A percentile compares a stretch with the other conserved stretches of the same genome.
Conservation (phyloP, 169 alveolate species). For the Ophryocystis elektroscirrha region DNA sequence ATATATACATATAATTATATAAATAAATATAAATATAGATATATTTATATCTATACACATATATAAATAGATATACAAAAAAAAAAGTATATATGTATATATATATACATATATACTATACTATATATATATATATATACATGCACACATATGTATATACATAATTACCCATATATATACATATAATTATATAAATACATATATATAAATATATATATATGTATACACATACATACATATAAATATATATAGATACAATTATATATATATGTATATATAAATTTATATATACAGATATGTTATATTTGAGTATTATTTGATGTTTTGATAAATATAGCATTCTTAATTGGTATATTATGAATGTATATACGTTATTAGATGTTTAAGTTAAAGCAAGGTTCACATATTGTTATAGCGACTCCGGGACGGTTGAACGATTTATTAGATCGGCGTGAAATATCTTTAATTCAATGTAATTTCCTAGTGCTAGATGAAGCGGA, state of each 20-base stretch:
- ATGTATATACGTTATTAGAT: too few relatives aligned
- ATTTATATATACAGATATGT: not conserved
- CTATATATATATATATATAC: not conserved
- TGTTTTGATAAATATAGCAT: too few relatives aligned
- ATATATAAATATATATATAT: not conserved
- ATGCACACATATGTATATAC: not conserved
- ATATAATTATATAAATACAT: not conserved
- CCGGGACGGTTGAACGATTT: conserved; percentile 98
- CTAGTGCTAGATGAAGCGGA: conserved; percentile 53
- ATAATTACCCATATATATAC: not conserved
- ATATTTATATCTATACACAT: too few relatives aligned
- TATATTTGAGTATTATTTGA: too few relatives aligned
- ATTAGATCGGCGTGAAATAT: conserved; percentile 90
- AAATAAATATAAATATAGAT: too few relatives aligned
- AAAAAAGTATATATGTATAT: not conserved
- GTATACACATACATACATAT: not conserved
- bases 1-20: not conserved
- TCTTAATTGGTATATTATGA: too few relatives aligned
- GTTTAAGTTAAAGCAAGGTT: conserved; percentile 70
- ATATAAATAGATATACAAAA: not conserved
- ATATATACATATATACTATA: not conserved
- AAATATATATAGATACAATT: not conserved
- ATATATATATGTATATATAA: not conserved
- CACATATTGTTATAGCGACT: conserved; percentile 87
- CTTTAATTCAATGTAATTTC: conserved; percentile 24